A percentile compares a stretch with the other conserved stretches of the same genome.
These are phyloP conservation scores for Ustilago lituana DNA, from an alignment of 1,284 basidiomycete species.

Conservation along the genomic window DNA sequence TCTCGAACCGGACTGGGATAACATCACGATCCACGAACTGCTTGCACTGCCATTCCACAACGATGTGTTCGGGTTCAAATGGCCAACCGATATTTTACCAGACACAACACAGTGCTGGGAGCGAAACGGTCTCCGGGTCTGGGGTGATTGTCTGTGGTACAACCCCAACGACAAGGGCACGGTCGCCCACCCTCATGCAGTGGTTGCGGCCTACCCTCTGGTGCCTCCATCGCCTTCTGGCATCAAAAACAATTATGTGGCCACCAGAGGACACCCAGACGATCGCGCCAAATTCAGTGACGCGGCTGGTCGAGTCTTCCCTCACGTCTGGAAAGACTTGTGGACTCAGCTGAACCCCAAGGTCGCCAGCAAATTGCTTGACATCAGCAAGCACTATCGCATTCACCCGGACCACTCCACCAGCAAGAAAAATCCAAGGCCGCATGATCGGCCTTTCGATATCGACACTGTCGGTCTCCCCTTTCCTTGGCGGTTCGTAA, in stretches of 20 bases:
- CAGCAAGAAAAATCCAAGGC: conserved; percentile 6
- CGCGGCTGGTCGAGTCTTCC: conserved; percentile 1
- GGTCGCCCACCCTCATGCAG: not conserved
- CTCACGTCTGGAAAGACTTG: not conserved
- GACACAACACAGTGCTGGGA: too few relatives aligned
- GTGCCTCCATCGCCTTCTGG: conserved; percentile 9
- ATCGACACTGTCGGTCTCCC: conserved; percentile 12
- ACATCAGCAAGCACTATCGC: not conserved
- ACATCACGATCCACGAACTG: conserved; percentile 2
- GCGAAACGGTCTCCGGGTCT: too few relatives aligned
- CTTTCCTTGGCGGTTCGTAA: conserved; percentile 10
- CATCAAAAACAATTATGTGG: conserved; percentile 11
- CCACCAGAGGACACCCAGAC: conserved; percentile 2
- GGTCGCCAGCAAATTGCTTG: not conserved
- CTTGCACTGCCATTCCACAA: not conserved
- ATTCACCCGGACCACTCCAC: conserved; percentile 9
- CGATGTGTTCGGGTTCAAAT: too few relatives aligned
- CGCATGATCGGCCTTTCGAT: conserved; percentile 16
- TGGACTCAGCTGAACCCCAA: conserved; percentile 2
- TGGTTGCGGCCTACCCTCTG: conserved; percentile 1
- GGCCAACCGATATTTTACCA: too few relatives aligned
- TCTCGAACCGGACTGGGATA: conserved; percentile 7
- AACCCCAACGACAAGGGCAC: not conserved
- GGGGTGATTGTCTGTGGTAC: too few relatives aligned
- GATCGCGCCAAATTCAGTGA: not conserved